Evolutionary conservation across 257 asterid species (phyloP).

Genomic region (Nicotiana undulata): DNA sequence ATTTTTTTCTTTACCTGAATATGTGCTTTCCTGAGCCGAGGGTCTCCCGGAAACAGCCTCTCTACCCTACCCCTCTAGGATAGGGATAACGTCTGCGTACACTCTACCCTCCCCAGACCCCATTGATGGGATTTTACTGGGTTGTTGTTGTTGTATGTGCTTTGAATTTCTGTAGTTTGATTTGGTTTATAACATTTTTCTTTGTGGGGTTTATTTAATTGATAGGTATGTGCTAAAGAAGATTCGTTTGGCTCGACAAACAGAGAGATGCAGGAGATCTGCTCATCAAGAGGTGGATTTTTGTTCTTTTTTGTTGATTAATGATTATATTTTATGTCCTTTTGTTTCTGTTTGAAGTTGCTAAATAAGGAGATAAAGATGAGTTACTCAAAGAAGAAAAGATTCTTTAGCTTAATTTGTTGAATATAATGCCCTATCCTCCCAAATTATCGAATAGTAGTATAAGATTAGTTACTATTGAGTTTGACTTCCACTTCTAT

Average conservation of each 20-base stretch:
- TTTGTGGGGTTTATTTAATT: conserved; percentile 14
- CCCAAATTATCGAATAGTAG: neutral
- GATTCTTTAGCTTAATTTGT: neutral
- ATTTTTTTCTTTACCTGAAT: neutral
- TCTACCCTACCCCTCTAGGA: too few relatives aligned
- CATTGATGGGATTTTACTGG: too few relatives aligned
- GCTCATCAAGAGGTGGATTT: conserved; percentile 90
- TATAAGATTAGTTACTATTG: neutral
- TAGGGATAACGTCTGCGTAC: too few relatives aligned
- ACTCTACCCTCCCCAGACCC: too few relatives aligned
- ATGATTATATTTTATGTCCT: neutral
- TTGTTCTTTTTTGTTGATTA: neutral
- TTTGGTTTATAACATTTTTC: neutral
- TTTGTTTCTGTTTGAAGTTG: neutral
- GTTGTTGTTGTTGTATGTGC: too few relatives aligned
- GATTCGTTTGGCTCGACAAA: conserved; percentile 94
- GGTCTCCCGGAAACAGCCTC: too few relatives aligned
- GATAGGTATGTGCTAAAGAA: conserved; percentile 92
- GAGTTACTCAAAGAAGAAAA: neutral
- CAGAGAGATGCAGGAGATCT: conserved; percentile 98
- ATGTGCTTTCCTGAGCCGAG: neutral
- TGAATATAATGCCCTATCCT: neutral
- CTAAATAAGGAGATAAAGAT: neutral
- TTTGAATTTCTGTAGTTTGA: conserved; percentile 7
- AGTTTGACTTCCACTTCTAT: neutral